These are phyloP conservation scores for Tricholoma hemisulphureum DNA, from an alignment of 768 basidiomycete species.

Conservation along the genomic window DNA sequence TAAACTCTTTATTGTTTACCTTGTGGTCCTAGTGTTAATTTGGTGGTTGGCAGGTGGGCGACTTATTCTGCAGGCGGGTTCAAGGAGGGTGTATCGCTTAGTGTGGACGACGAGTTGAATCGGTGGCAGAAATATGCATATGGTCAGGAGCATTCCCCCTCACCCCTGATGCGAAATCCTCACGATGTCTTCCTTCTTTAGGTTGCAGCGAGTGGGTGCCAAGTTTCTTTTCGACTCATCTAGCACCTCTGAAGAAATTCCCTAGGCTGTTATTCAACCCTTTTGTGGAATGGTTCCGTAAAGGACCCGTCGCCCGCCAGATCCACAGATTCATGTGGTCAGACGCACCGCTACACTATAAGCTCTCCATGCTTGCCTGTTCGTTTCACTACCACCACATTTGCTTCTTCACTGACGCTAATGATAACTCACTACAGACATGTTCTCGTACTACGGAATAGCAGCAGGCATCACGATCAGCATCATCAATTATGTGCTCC, in stretches of 20 bases:
- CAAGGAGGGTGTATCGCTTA: conserved; percentile 89
- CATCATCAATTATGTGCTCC: conserved; percentile 70
- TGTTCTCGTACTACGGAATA: conserved; percentile 65
- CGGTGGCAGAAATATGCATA: conserved; percentile 81
- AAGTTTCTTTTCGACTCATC: conserved; percentile 31
- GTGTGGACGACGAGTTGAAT: conserved; percentile 85
- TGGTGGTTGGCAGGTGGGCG: conserved; percentile 55
- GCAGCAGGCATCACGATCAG: conserved; percentile 65
- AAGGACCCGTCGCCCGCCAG: conserved; percentile 75
- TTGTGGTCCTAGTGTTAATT: neutral
- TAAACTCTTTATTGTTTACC: neutral
- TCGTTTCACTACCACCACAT: conserved; percentile 20
- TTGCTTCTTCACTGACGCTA: conserved; percentile 1
- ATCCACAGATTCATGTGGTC: conserved; percentile 79
- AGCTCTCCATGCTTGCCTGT: conserved; percentile 75
- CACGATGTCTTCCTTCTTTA: neutral
- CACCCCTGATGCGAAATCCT: neutral
- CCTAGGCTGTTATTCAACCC: conserved; percentile 81
- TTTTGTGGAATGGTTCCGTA: conserved; percentile 67
- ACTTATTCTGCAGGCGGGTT: conserved; percentile 84
- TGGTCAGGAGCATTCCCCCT: conserved; percentile 25
- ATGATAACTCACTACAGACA: conserved; percentile 31
- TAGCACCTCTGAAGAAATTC: too few relatives aligned
- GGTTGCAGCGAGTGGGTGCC: conserved; percentile 55
- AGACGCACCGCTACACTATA: conserved; percentile 74